These are phyloP conservation scores for Trichoderma sp. DNA, from an alignment of 2,329 filamentous ascomycete genomes.

Conservation along the genomic window DNA sequence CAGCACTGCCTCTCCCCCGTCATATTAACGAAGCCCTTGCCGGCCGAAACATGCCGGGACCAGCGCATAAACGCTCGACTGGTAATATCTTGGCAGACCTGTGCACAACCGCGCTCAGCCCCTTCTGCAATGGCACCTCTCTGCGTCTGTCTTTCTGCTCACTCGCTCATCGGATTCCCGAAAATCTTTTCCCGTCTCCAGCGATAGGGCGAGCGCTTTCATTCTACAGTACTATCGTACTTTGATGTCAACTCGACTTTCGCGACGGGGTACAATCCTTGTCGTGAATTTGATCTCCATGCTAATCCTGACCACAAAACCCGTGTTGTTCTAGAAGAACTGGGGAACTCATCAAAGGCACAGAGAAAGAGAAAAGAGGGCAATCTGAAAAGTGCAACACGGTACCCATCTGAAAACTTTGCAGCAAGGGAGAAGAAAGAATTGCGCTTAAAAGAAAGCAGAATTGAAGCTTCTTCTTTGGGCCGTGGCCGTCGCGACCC, in stretches of 20 bases:
- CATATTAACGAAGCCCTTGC: slow-evolving; percentile 16
- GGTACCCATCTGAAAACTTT: too few species aligned
- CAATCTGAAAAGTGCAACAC: too few species aligned
- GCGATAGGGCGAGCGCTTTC: slow-evolving; percentile 2
- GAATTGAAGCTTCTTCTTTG: slow-evolving; percentile 22
- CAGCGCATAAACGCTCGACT: slow-evolving; percentile 19
- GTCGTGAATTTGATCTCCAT: slow-evolving; percentile 9
- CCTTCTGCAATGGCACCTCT: background rate
- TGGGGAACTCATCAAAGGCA: background rate
- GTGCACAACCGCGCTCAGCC: slow-evolving; percentile 23
- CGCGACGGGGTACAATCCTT: background rate
- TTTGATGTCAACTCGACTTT: too few species aligned
- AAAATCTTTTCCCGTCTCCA: slow-evolving; percentile 10
- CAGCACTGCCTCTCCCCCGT: slow-evolving; percentile 23
- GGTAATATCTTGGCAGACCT: slow-evolving; percentile 19
- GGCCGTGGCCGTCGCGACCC: slow-evolving; percentile 5
- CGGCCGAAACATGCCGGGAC: slow-evolving; percentile 14
- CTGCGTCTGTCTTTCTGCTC: too few species aligned
- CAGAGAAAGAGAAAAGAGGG: too few species aligned
- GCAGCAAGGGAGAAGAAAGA: background rate
- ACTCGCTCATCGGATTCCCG: slow-evolving; percentile 9
- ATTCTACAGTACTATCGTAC: background rate
- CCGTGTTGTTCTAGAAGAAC: slow-evolving; percentile 11
- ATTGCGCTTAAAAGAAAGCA: background rate
- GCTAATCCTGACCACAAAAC: background rate